Conservation (phyloP, 108 stramenopile species). For the Craspedostauros australis region DNA sequence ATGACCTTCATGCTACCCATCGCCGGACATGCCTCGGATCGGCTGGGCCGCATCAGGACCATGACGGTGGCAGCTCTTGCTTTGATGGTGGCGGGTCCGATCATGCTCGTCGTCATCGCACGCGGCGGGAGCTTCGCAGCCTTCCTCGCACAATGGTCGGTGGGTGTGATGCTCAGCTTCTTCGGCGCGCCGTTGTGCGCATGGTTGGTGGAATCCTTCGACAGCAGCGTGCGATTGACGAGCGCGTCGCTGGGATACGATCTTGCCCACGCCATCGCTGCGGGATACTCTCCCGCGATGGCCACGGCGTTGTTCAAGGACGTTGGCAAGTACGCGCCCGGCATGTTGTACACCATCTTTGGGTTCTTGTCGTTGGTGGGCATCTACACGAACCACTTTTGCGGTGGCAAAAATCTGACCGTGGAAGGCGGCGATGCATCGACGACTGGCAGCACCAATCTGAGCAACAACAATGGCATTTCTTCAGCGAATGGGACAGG, state of each 20-base stretch:
- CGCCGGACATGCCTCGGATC: constrained; percentile 48
- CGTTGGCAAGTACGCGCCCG: constrained; percentile 34
- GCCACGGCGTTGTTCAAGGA: constrained; percentile 49
- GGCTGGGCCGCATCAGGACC: constrained; percentile 28
- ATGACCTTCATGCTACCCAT: constrained; percentile 46
- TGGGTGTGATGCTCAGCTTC: constrained; percentile 47
- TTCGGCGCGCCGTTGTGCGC: constrained; percentile 58
- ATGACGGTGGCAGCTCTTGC: constrained; percentile 42
- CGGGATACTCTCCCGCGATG: constrained; percentile 51
- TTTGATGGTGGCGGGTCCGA: constrained; percentile 35
- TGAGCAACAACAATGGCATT: too few relatives aligned
- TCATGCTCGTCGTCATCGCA: constrained; percentile 34
- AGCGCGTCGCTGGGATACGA: constrained; percentile 57
- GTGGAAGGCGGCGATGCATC: too few relatives aligned
- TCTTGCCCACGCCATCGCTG: constrained; percentile 47
- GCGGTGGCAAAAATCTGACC: constrained; percentile 9
- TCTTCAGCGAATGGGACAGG: too few relatives aligned
- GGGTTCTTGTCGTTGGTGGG: constrained; percentile 20
- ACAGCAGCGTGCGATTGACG: constrained; percentile 43
- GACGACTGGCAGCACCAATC: too few relatives aligned
- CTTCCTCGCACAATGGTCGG: constrained; percentile 41
- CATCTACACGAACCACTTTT: constrained; percentile 17
- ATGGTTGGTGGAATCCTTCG: constrained; percentile 64
- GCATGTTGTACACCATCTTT: constrained; percentile 46
- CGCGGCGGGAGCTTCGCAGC: constrained; percentile 26